Base-by-base conservation (phyloP, 257 asterid genomes). In the Thymus quinquecostatus region DNA sequence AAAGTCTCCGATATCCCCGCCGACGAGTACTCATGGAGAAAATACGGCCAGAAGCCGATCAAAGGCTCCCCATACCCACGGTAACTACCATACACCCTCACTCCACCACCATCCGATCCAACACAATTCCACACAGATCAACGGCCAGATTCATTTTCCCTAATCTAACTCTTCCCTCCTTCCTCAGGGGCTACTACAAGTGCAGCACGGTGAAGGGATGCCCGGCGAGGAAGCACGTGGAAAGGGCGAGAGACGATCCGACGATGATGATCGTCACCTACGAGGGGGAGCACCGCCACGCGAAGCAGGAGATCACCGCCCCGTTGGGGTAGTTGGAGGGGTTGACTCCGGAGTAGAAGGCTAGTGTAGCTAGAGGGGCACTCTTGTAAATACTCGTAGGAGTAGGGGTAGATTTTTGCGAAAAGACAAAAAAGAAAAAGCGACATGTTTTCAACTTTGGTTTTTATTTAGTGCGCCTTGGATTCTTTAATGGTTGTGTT, bases 61-160 rank as follows among this genome's bases (percentile, higher is more conserved):
- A 91, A 91, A 71, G 97, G 96, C 28, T 91, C 96, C 3, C 88
- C 92, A n/a, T 85, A 78, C 83, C 97, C 97, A 77, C 82, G 96
- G 97, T 90, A 88, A 62, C 38, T 67, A 81, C 72, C 59, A 3
- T 75, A 75, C 79, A 75, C 84, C 77, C 9, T 56, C 41, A 32
- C 45, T 57, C 28, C 28, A 32, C 1, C 0, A 12, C n/a, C 36
- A 2, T 54, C 21, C 32, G 32, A 44, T 70, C 43, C 14, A 3
- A 1, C 6, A 10, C 4, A 7, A 3, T 14, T n/a, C 51, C 5
- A 33, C 8, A 61, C 14, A 21, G 32, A 3, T 34, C 3, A 10
- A 3, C 1, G n/a, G 21, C 41, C 41, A 12, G 43, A 2, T 10
- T 10, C 47, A 11, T 1, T 38, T 62, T 53, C 9, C 36, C 71